A percentile compares a stretch with the other conserved stretches of the same genome.
Evolutionary conservation across 2,329 filamentous ascomycete species (phyloP).

Genomic region (Phaeomoniella chlamydospora): DNA sequence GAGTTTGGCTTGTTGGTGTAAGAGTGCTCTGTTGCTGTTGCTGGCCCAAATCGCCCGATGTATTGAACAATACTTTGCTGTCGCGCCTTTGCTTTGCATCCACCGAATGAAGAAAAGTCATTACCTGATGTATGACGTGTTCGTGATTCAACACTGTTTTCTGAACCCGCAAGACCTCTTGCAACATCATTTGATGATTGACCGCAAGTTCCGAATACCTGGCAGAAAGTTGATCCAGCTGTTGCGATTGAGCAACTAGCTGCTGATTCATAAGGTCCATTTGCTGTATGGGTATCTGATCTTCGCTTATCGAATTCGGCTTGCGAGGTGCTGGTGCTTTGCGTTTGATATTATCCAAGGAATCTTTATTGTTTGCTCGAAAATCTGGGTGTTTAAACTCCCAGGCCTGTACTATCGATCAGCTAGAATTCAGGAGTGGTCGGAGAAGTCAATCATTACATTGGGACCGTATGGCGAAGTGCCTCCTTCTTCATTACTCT

Average conservation of each 20-base stretch:
- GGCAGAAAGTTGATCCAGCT: conserved; percentile 76
- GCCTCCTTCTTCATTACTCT: conserved; percentile 74
- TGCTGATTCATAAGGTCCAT: conserved; percentile 81
- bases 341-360: conserved; percentile 85
- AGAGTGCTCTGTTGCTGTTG: conserved; percentile 22
- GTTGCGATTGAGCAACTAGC: conserved; percentile 77
- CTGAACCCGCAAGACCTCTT: conserved; percentile 49
- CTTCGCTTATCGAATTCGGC: conserved; percentile 49
- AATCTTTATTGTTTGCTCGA: conserved; percentile 88
- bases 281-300: conserved; percentile 69
- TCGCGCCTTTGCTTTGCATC: conserved; percentile 51
- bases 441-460: conserved; percentile 32
- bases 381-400: conserved; percentile 98
- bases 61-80: conserved; percentile 29
- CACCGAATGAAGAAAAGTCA: conserved; percentile 51
- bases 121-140: conserved; percentile 55
- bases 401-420: conserved; percentile 49
- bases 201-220: conserved; percentile 65
- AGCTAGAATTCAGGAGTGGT: conserved; percentile 10
- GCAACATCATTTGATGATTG: conserved; percentile 49
- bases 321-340: conserved; percentile 91
- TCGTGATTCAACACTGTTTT: conserved; percentile 61
- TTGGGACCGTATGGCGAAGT: conserved; percentile 69
- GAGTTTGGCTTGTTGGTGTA: conserved; percentile 27
- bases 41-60: conserved; percentile 25